A percentile compares a stretch with the other conserved stretches of the same genome.
Conservation (phyloP, 202 grass and related monocot genomes). For the Carex sylvatica region DNA sequence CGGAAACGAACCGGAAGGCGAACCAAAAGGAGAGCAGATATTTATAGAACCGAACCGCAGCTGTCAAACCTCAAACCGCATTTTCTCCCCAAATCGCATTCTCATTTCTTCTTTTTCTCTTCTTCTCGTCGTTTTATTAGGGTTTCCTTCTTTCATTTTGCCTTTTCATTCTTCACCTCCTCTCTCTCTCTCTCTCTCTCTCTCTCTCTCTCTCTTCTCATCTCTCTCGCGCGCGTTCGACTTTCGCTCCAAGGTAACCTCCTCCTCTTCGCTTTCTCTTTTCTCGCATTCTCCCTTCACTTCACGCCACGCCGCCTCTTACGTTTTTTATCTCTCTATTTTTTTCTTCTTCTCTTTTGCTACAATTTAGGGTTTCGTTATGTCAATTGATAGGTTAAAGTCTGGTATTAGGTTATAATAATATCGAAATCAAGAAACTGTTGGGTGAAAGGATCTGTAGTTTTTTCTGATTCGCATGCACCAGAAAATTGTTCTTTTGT, state of each 20-base stretch:
- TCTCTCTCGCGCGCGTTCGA: constrained; percentile 15
- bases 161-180: neutral
- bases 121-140: neutral
- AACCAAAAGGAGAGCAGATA: neutral
- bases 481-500: neutral
- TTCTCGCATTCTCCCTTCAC: neutral
- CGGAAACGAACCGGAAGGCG: neutral
- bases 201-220: neutral
- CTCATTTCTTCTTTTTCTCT: neutral
- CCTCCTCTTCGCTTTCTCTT: neutral
- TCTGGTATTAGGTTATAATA: neutral
- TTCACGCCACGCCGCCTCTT: constrained; percentile 23
- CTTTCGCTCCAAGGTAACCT: neutral
- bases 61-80: neutral
- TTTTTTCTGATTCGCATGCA: neutral
- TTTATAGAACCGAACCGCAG: neutral
- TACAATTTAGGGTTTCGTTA: constrained; percentile 6
- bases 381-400: neutral
- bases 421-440: neutral
- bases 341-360: neutral
- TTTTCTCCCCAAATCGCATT: neutral
- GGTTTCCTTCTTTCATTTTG: neutral
- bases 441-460: neutral
- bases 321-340: neutral
- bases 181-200: neutral